Conservation (phyloP, 2,329 filamentous ascomycete species). For the Paecilomyces sp. region DNA sequence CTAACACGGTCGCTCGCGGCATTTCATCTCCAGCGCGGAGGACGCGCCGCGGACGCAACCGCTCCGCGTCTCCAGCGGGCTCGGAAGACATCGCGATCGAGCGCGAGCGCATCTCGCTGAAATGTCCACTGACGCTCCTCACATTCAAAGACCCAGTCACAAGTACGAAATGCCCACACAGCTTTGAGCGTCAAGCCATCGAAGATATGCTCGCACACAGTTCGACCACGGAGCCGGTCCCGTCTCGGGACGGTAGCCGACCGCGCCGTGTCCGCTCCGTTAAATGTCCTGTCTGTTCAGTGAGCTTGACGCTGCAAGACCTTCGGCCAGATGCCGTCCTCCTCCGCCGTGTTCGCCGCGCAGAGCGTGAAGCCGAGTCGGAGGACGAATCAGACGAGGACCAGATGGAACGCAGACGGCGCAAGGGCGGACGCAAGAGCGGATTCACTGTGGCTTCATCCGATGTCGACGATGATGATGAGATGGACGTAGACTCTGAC, state of each 20-base stretch:
- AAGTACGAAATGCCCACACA: slow-evolving; percentile 43
- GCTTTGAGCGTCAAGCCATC: slow-evolving; percentile 43
- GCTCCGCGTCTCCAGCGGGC: slow-evolving; percentile 16
- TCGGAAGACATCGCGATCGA: slow-evolving; percentile 42
- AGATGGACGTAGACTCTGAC: not conserved
- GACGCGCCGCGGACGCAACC: slow-evolving; percentile 8
- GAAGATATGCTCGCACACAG: slow-evolving; percentile 34
- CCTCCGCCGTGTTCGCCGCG: slow-evolving; percentile 29
- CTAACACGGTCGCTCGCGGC: slow-evolving; percentile 18
- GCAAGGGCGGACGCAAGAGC: slow-evolving; percentile 11
- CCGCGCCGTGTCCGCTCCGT: slow-evolving; percentile 19
- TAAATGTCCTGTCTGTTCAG: slow-evolving; percentile 37
- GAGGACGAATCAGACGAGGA: slow-evolving; percentile 9
- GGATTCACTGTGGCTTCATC: slow-evolving; percentile 26
- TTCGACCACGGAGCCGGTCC: slow-evolving; percentile 16
- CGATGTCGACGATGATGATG: slow-evolving; percentile 14
- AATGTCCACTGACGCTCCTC: slow-evolving; percentile 42
- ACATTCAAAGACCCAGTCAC: slow-evolving; percentile 40
- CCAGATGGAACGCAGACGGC: slow-evolving; percentile 5
- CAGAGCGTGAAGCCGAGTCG: slow-evolving; percentile 22
- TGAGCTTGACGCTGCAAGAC: slow-evolving; percentile 28
- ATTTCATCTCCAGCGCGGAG: slow-evolving; percentile 30
- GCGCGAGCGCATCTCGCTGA: slow-evolving; percentile 37
- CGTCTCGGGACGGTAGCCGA: slow-evolving; percentile 9
- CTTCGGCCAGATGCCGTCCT: slow-evolving; percentile 34